Base-by-base conservation (phyloP, 2,329 filamentous ascomycete genomes). In the Massarina eburnea region DNA sequence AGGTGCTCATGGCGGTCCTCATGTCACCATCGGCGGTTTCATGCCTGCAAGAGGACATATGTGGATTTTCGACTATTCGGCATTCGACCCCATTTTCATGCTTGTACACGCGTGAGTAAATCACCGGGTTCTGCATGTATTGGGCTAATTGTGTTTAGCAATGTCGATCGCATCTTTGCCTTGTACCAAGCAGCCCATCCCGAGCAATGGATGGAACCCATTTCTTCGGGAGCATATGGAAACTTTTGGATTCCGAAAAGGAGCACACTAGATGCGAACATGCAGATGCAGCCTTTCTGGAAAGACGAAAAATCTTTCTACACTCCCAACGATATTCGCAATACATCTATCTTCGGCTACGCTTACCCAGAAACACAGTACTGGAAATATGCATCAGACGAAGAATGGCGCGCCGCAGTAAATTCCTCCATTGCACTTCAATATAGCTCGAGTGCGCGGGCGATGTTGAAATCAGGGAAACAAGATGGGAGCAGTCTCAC, bases 141-240 rank as follows among this genome's bases (percentile, higher is more conserved):
- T 8, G 27, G 20, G 29, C 14, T 4, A n/a, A 0, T 8, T 2
- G 27, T 3, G 24, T 8, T 51, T 33, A 62, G 66, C 51, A 69
- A 70, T 32, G 59, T 69, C 27, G 68, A 71, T 42, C 63, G 68
- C 12, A 43, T 66, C 4, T 89, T 91, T 67, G 82, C 87, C 29
- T 77, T 95, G 54, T 94, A 87, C 84, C 88, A 91, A 71, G 75
- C 79, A 1, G 68, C 91, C 5, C 79, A 92, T 50, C 86, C 87
- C 0, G 72, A 80, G n/a, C 77, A 77, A 8, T 90, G 82, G 71
- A 78, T 90, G 9, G 70, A 76, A 19, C 77, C 84, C 0, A 48
- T 49, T 3, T 49, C 41, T 8, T 64, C 72, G 10, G 46, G 43
- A n/a, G 45, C 38, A 2, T 44, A 33, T 8, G 55, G 57, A 5